A percentile compares a stretch with the other conserved stretches of the same genome.
Conservation (phyloP, 352 stramenopile species). For the Phytophthora citricola region DNA sequence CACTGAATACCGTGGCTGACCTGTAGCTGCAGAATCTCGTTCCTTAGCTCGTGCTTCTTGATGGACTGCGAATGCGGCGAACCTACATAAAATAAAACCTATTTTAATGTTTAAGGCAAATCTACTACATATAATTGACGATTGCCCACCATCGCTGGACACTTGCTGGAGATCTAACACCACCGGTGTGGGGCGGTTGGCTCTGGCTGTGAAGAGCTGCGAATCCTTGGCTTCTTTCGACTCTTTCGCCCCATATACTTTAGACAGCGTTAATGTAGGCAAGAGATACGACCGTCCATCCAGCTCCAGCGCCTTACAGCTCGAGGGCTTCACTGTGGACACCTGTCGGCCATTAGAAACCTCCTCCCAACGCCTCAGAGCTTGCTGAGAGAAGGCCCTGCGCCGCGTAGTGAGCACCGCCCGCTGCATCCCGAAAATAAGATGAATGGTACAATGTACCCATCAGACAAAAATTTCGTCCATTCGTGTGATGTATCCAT, state of each 20-base stretch:
- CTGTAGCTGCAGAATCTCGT: slow-evolving; percentile 68
- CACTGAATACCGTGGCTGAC: slow-evolving; percentile 27
- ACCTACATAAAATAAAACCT: slow-evolving; percentile 31
- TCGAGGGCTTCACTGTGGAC: slow-evolving; percentile 34
- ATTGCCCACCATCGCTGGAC: slow-evolving; percentile 64
- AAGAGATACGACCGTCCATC: slow-evolving; percentile 77
- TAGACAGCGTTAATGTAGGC: slow-evolving; percentile 69
- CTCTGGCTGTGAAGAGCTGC: slow-evolving; percentile 50
- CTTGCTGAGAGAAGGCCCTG: slow-evolving; percentile 70
- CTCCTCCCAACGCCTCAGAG: slow-evolving; percentile 54
- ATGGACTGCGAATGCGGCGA: slow-evolving; percentile 80
- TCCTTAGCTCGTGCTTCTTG: slow-evolving; percentile 77
- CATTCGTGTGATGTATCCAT: not conserved
- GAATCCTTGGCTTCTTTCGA: slow-evolving; percentile 34
- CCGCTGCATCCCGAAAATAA: slow-evolving; percentile 38
- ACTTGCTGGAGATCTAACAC: slow-evolving; percentile 79
- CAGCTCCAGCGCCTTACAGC: slow-evolving; percentile 48
- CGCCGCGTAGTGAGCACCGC: slow-evolving; percentile 35
- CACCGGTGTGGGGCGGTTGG: slow-evolving; percentile 57
- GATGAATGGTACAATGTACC: not conserved
- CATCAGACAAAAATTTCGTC: not conserved
- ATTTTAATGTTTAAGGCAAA: not conserved
- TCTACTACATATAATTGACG: not conserved
- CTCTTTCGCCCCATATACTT: slow-evolving; percentile 24
- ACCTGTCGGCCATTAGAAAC: slow-evolving; percentile 39